Evolutionary conservation across 441 rosid species (phyloP), one percentile per base, ranked within the genome.

Genomic region (Populus tomentosa): DNA sequence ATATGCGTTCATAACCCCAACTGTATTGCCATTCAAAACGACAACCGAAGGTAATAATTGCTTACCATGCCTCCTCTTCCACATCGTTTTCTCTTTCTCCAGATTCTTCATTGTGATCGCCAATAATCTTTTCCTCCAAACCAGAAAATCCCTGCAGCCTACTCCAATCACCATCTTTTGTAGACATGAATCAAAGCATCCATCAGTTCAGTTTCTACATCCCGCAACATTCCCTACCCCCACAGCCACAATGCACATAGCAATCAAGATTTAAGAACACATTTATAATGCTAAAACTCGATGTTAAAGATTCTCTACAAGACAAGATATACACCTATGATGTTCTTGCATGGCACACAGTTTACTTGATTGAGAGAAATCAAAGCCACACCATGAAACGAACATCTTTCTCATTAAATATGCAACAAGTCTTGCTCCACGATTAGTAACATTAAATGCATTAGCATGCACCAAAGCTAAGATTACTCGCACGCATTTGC

Each of bases 181-280:
- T 89, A 6, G 20, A 96, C 88, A 71, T 80, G 82, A 81, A 95
- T 93, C 83, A 90, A 79, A 75, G 88, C 80, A 72, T 93, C 97
- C 94, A 95, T 92, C 77, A 93, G 83, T 69, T 88, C 94, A 61
- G 96, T 91, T 59, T 95, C 89, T 59, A 85, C 89, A 0, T 93
- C 96, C 59, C 96, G 88, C 79, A 92, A 79, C 78, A 95, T 92
- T 95, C 80, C 98, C 98, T 90, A 72, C 40, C 53, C 80, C 28
- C 2, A 36, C 35, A 75, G 82, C 28, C 2, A 36, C 35, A 75
- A 82, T 75, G 42, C 32, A 26, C n/a, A 24, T 10, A 11, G 53
- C 28, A 8, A 42, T 0, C n/a, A 53, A 6, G 64, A 70, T n/a
- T 71, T 71, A 64, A 2, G 30, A 6, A 46, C 33, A 67, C 30